phyloP scores from a whole-genome alignment of 1,284 basidiomycete species.

The Caloboletus firmus region DNA sequence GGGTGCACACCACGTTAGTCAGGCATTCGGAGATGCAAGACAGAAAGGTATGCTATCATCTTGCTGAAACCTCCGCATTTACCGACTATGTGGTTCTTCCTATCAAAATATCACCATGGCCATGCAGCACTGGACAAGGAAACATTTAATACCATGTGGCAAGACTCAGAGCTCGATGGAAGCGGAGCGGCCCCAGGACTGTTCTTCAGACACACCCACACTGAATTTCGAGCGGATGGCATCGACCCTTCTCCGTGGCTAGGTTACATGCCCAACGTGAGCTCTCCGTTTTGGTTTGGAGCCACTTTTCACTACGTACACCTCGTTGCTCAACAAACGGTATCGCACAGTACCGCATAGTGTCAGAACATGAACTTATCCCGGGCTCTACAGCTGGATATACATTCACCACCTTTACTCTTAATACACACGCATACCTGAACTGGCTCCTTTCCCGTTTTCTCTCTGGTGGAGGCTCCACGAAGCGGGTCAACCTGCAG shows the following conservation, averaged over 20 bases:
- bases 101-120: background rate
- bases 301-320: background rate
- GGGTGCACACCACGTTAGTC: constrained; percentile 71
- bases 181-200: constrained; percentile 55
- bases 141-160: constrained; percentile 73
- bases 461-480: constrained; percentile 55
- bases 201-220: constrained; percentile 61
- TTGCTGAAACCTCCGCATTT: background rate
- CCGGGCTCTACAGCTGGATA: constrained; percentile 47
- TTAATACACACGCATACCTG: constrained; percentile 69
- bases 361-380: constrained; percentile 47
- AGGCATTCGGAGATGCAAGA: constrained; percentile 46
- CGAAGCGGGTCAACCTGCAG: constrained; percentile 57
- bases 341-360: constrained; percentile 47
- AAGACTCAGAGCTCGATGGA: constrained; percentile 56
- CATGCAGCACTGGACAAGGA: constrained; percentile 63
- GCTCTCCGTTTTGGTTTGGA: constrained; percentile 15
- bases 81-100: background rate
- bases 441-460: constrained; percentile 67
- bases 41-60: constrained; percentile 47
- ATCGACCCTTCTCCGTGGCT: constrained; percentile 45
- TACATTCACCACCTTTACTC: constrained; percentile 63
- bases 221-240: constrained; percentile 55
- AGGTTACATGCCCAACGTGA: constrained; percentile 62
- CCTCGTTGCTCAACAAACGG: background rate